A percentile compares a stretch with the other conserved stretches of the same genome.
These are phyloP conservation scores for Hypsizygus ulmarius DNA, from an alignment of 1,284 basidiomycete genomes.

Conservation along the genomic window DNA sequence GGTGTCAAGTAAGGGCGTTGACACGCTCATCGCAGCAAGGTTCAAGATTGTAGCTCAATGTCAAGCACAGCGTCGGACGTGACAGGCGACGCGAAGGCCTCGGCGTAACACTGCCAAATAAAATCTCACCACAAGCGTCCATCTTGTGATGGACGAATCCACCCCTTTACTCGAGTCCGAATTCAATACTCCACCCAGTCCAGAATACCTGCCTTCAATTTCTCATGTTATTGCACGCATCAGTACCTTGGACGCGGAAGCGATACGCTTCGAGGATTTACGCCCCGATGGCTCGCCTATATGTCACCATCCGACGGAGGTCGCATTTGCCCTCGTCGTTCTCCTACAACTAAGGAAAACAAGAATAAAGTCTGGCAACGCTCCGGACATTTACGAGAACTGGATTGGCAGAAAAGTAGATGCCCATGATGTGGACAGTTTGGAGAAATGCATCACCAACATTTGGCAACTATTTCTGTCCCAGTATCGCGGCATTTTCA, in stretches of 20 bases:
- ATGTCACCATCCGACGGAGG: conserved; percentile 18
- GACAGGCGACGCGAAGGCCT: not conserved
- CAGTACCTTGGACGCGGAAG: conserved; percentile 12
- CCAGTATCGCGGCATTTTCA: conserved; percentile 29
- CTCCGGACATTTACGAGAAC: conserved; percentile 30
- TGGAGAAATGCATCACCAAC: conserved; percentile 27
- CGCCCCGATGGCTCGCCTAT: conserved; percentile 11
- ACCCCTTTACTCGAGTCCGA: conserved; percentile 13
- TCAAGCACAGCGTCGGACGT: not conserved
- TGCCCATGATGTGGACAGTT: conserved; percentile 19
- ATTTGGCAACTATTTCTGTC: conserved; percentile 34
- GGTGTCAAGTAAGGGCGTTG: conserved; percentile 56
- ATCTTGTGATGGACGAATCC: conserved; percentile 8
- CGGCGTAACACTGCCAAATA: conserved; percentile 21
- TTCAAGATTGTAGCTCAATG: not conserved
- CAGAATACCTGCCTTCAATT: conserved; percentile 6
- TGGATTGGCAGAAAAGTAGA: conserved; percentile 27
- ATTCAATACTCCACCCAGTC: not conserved
- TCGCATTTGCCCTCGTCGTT: conserved; percentile 33
- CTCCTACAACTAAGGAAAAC: conserved; percentile 31
- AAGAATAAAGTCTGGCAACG: conserved; percentile 16
- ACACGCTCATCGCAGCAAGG: conserved; percentile 47
- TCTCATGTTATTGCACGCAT: conserved; percentile 7
- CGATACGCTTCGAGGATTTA: conserved; percentile 21
- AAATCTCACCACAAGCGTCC: not conserved